Evolutionary conservation across 2,329 filamentous ascomycete species (phyloP).

Genomic region (Hysterium pulicare): DNA sequence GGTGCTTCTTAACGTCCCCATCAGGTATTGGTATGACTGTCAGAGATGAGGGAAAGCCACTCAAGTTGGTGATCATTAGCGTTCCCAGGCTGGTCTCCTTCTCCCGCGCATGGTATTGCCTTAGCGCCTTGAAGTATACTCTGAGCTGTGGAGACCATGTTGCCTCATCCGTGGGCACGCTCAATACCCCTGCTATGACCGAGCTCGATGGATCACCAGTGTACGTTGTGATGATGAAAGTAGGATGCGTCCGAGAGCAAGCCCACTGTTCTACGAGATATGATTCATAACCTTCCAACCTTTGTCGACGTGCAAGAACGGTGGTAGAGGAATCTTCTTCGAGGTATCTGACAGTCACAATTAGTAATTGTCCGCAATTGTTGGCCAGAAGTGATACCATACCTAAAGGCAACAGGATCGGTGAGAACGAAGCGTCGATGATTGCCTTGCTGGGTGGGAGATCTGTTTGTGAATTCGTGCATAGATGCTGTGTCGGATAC

Average conservation of each 20-base stretch:
- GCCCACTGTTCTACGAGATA: constrained; percentile 98
- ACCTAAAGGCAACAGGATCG: constrained; percentile 62
- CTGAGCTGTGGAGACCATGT: constrained; percentile 76
- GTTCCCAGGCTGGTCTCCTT: constrained; percentile 80
- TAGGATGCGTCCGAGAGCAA: constrained; percentile 84
- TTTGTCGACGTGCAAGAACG: constrained; percentile 68
- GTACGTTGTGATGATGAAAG: constrained; percentile 87
- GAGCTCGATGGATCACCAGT: constrained; percentile 80
- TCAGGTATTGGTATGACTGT: constrained; percentile 89
- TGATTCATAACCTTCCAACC: constrained; percentile 80
- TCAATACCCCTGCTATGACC: constrained; percentile 75
- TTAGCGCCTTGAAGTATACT: constrained; percentile 81
- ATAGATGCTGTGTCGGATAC: constrained; percentile 11
- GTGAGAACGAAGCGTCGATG: constrained; percentile 62
- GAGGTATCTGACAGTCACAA: constrained; percentile 56
- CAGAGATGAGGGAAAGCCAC: constrained; percentile 84
- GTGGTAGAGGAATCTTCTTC: constrained; percentile 77
- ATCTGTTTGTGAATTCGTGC: constrained; percentile 11
- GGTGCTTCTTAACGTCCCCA: constrained; percentile 76
- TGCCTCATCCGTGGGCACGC: constrained; percentile 74
- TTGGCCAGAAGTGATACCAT: constrained; percentile 1
- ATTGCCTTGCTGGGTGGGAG: constrained; percentile 25
- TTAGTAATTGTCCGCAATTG: background rate
- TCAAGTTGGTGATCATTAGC: constrained; percentile 91
- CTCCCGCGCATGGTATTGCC: constrained; percentile 78